These are phyloP conservation scores for Coelastrella sp. DNA, from an alignment of 139 green algal species.

Conservation along the genomic window DNA sequence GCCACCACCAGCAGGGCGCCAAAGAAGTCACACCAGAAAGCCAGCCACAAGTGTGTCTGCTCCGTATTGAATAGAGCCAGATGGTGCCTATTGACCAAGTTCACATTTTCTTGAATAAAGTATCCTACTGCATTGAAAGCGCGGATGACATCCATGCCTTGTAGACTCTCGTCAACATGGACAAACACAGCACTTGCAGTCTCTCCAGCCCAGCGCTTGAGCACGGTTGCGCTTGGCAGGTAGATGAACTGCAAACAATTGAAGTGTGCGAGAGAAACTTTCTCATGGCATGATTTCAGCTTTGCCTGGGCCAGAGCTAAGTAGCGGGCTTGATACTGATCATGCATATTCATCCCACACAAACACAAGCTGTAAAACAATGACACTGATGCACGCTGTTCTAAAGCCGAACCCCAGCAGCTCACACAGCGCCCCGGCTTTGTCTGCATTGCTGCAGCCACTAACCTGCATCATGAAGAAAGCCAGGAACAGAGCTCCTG, in stretches of 20 bases:
- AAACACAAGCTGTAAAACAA: no score
- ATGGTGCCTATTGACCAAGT: slow-evolving; percentile 68
- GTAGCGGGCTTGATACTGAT: no score
- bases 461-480: slow-evolving; percentile 65
- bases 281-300: no score
- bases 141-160: slow-evolving; percentile 78
- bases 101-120: slow-evolving; percentile 66
- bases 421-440: no score
- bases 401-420: no score
- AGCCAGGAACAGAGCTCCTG: slow-evolving; percentile 49
- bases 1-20: slow-evolving; percentile 73
- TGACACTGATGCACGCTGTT: no score
- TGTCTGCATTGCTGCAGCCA: not conserved
- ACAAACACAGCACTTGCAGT: slow-evolving; percentile 66
- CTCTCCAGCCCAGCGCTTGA: slow-evolving; percentile 75
- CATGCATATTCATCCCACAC: no score
- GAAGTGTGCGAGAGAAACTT: no score
- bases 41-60: slow-evolving; percentile 76
- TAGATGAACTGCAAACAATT: slow-evolving; percentile 63
- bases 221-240: slow-evolving; percentile 73
- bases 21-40: slow-evolving; percentile 81
- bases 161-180: slow-evolving; percentile 74
- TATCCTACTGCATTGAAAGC: slow-evolving; percentile 72
- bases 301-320: no score
- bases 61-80: slow-evolving; percentile 76